Percentiles rank a stretch among this genome's conserved stretches.
Evolutionary conservation across 305 asterid genomes (phyloP).

Genomic region (Solanum chacoense): DNA sequence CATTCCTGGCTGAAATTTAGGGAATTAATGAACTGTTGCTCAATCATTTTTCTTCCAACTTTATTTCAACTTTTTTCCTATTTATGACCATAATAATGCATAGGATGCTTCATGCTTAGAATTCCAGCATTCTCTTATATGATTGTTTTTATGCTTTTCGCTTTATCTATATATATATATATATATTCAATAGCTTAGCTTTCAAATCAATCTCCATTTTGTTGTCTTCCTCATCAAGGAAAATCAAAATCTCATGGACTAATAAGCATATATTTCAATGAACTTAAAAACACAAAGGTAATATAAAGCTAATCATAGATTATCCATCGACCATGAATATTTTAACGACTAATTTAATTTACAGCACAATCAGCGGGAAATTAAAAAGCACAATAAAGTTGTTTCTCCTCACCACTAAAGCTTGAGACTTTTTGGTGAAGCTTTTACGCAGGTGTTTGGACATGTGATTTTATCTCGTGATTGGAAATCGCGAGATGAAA

Average conservation of each 20-base stretch:
- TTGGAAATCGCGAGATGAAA: not conserved
- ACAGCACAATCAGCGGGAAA: not conserved
- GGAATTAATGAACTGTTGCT: not conserved
- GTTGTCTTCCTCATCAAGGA: constrained; percentile 39
- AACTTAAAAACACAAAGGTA: not conserved
- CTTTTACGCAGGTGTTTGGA: not conserved
- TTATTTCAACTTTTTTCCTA: not conserved
- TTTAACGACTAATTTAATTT: not conserved
- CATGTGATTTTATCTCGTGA: not conserved
- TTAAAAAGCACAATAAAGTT: not conserved
- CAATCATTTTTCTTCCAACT: not conserved
- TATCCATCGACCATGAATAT: not conserved
- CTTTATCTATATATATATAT: not conserved
- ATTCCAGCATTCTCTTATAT: constrained; percentile 22
- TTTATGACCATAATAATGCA: constrained; percentile 17
- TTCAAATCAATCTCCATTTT: constrained; percentile 11
- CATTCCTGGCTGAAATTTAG: not conserved
- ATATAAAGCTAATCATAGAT: not conserved
- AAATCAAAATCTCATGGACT: not conserved
- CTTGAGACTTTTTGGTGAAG: not conserved
- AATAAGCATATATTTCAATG: not conserved
- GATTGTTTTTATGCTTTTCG: constrained; percentile 11
- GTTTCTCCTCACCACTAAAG: not conserved
- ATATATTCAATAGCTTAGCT: not conserved
- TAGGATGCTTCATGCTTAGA: constrained; percentile 62